Evolutionary conservation across 495 filamentous ascomycete genomes (phyloP).

Genomic region (Penicillium canescens): DNA sequence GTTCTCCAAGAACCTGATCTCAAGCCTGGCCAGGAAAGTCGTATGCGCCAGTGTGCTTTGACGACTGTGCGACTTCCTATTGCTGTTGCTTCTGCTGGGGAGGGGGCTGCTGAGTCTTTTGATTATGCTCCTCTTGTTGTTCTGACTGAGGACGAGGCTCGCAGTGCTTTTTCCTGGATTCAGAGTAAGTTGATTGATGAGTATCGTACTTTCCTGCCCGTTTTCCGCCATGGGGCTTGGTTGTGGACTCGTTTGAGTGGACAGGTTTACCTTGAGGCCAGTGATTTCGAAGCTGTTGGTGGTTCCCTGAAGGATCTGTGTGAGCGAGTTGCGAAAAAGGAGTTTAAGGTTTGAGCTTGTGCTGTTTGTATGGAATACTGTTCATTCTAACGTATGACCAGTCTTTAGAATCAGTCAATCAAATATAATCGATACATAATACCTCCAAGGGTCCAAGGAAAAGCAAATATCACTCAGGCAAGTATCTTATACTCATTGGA

Average conservation of each 20-base stretch:
- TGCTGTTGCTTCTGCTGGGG: constrained; percentile 22
- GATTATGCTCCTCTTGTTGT: constrained; percentile 16
- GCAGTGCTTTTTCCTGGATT: constrained; percentile 55
- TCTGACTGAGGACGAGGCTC: constrained; percentile 34
- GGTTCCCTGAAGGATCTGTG: constrained; percentile 60
- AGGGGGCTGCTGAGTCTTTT: background rate
- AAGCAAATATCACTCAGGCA: too few relatives aligned
- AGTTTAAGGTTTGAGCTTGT: constrained; percentile 29
- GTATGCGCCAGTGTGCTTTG: constrained; percentile 54
- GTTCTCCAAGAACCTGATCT: constrained; percentile 53
- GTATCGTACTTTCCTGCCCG: constrained; percentile 68
- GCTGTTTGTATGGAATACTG: too few relatives aligned
- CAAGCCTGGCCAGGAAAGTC: constrained; percentile 49
- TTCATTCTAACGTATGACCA: too few relatives aligned
- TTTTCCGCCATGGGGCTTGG: constrained; percentile 57
- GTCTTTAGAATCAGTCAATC: too few relatives aligned
- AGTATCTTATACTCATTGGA: too few relatives aligned
- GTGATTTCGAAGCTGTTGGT: constrained; percentile 76
- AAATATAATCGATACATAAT: too few relatives aligned
- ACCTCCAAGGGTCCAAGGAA: too few relatives aligned
- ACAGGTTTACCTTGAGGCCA: constrained; percentile 75
- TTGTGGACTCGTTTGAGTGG: constrained; percentile 75
- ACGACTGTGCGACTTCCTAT: constrained; percentile 77
- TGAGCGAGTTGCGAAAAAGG: constrained; percentile 55
- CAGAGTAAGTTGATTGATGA: constrained; percentile 53